Conservation (phyloP, 768 basidiomycete genomes). For the Pleurotus platypus region DNA sequence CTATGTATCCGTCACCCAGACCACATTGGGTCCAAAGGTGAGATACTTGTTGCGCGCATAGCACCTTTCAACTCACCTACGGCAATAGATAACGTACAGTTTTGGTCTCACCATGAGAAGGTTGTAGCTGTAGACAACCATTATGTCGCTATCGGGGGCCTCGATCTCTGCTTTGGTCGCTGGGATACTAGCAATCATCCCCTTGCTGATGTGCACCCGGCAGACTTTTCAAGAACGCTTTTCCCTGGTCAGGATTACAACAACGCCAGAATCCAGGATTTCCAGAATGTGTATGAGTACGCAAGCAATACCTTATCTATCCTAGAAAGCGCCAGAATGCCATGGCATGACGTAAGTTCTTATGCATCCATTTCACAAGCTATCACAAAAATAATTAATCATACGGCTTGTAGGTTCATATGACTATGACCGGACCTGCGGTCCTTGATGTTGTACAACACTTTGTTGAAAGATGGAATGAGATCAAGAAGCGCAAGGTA, state of each 20-base stretch:
- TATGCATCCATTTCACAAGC: conserved; percentile 18
- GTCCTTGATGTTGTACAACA: conserved; percentile 93
- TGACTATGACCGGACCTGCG: conserved; percentile 76
- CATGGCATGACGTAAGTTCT: conserved; percentile 83
- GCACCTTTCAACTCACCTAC: neutral
- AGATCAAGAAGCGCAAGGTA: conserved; percentile 80
- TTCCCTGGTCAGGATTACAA: conserved; percentile 96
- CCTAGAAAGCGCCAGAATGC: conserved; percentile 75
- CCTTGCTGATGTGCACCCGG: conserved; percentile 89
- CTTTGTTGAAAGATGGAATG: conserved; percentile 91
- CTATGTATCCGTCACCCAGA: conserved; percentile 88
- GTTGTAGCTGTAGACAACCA: conserved; percentile 87
- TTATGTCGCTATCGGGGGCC: conserved; percentile 83
- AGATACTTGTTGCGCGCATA: conserved; percentile 5
- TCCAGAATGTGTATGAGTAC: conserved; percentile 78
- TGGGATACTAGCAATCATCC: conserved; percentile 95
- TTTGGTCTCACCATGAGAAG: conserved; percentile 95
- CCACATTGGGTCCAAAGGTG: conserved; percentile 79
- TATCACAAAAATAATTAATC: neutral
- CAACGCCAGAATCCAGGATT: conserved; percentile 83
- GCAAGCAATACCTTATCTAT: conserved; percentile 67
- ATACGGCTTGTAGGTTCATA: conserved; percentile 55
- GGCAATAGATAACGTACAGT: conserved; percentile 65
- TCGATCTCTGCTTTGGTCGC: conserved; percentile 95
- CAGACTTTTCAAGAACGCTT: conserved; percentile 73